Conservation (phyloP, 1,284 basidiomycete genomes). For the Rhodotorula sp. region DNA sequence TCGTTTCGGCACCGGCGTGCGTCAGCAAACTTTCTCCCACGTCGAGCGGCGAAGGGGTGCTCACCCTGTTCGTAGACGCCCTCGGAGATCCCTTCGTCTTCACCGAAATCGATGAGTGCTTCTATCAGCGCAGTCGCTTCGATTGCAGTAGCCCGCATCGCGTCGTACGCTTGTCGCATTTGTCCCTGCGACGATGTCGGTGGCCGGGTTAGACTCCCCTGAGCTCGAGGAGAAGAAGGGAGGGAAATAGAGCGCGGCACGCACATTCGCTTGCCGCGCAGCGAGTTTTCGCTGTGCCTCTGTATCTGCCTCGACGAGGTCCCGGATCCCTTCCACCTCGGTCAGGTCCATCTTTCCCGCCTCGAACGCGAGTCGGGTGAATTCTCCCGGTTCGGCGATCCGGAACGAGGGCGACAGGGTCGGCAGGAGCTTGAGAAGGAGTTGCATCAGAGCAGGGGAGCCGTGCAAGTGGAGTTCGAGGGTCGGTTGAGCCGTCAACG, state of each 20-base stretch:
- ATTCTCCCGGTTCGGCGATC: conserved; percentile 74
- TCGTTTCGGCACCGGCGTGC: neutral
- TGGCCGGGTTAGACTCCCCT: neutral
- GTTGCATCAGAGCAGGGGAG: conserved; percentile 71
- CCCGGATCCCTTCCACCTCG: conserved; percentile 77
- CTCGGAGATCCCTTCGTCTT: conserved; percentile 81
- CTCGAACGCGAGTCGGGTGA: conserved; percentile 76
- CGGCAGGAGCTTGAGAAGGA: conserved; percentile 65
- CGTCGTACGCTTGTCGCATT: conserved; percentile 61
- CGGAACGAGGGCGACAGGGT: conserved; percentile 64
- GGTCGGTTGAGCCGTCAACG: conserved; percentile 75
- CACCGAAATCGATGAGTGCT: conserved; percentile 86
- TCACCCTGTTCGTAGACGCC: conserved; percentile 66
- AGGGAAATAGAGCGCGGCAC: conserved; percentile 23
- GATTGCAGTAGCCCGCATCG: conserved; percentile 65
- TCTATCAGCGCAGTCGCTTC: conserved; percentile 72
- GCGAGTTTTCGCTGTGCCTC: conserved; percentile 74
- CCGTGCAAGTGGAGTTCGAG: conserved; percentile 85
- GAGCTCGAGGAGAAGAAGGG: neutral
- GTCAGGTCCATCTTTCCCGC: conserved; percentile 77
- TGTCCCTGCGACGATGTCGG: conserved; percentile 56
- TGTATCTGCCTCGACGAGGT: conserved; percentile 81
- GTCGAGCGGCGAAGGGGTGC: neutral
- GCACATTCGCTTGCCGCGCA: conserved; percentile 63
- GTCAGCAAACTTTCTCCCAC: neutral